Conservation (phyloP, 805 yeast genomes). For the Teunomyces kruisii region DNA sequence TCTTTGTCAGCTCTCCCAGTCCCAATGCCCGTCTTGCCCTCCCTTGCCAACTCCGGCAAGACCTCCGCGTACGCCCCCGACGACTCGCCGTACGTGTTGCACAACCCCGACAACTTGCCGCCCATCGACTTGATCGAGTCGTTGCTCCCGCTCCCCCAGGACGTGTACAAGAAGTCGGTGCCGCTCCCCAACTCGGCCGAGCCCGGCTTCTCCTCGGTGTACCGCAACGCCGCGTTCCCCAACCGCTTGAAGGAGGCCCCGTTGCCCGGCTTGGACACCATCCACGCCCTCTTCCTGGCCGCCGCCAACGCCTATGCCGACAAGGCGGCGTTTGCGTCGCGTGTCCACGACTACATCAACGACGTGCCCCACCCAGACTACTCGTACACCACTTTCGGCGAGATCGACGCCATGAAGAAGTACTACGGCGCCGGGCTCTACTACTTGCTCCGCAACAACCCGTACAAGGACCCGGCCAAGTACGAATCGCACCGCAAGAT, state of each 20-base stretch:
- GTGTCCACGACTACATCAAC: constrained; percentile 19
- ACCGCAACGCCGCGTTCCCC: constrained; percentile 27
- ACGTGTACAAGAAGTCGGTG: constrained; percentile 6
- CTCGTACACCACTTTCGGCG: constrained; percentile 15
- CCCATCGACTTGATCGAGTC: constrained; percentile 11
- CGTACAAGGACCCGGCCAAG: constrained; percentile 14
- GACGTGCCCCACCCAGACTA: constrained; percentile 11
- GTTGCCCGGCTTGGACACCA: constrained; percentile 19
- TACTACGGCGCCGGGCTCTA: constrained; percentile 24
- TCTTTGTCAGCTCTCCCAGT: not conserved
- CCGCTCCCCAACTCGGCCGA: constrained; percentile 17
- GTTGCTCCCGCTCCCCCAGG: constrained; percentile 16
- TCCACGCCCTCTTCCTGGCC: constrained; percentile 15
- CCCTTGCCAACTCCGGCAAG: constrained; percentile 4
- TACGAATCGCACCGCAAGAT: constrained; percentile 22
- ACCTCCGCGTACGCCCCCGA: constrained; percentile 12
- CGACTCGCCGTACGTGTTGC: constrained; percentile 17
- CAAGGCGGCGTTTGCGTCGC: constrained; percentile 15
- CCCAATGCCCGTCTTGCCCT: constrained; percentile 3
- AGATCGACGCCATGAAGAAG: constrained; percentile 14
- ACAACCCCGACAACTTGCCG: constrained; percentile 8
- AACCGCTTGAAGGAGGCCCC: constrained; percentile 21
- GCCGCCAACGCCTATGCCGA: constrained; percentile 13
- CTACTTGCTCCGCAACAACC: constrained; percentile 19
- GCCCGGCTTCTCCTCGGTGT: constrained; percentile 29